These are phyloP conservation scores for Arabidopsis arenosa DNA, from an alignment of 345 rosid species.

Conservation along the genomic window DNA sequence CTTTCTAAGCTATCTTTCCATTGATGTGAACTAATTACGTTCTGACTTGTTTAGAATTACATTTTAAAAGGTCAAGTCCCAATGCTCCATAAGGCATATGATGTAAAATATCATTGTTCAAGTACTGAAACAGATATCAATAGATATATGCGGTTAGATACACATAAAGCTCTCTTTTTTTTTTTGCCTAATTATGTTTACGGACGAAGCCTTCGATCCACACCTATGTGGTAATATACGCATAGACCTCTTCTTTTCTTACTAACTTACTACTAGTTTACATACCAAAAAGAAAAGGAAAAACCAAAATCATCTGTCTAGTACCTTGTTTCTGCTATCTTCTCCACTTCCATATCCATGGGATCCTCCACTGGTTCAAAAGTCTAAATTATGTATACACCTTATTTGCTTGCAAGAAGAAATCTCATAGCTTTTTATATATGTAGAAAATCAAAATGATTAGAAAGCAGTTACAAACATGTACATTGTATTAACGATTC, in stretches of 20 bases:
- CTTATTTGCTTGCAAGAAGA: conserved; percentile 22
- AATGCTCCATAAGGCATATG: conserved; percentile 1
- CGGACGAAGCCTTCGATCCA: not conserved
- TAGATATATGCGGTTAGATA: conserved; percentile 7
- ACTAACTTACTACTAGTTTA: not conserved
- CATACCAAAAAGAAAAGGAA: not conserved
- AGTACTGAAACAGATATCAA: conserved; percentile 6
- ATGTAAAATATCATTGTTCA: conserved; percentile 1
- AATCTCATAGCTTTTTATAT: conserved; percentile 21
- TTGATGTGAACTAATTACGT: not conserved
- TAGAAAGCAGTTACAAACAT: conserved; percentile 36
- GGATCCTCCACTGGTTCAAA: conserved; percentile 19
- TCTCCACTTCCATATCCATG: conserved; percentile 38
- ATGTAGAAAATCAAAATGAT: conserved; percentile 17
- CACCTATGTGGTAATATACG: not conserved
- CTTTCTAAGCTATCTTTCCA: conserved; percentile 24
- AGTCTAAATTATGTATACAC: conserved; percentile 3
- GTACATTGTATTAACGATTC: conserved; percentile 32
- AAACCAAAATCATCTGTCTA: not conserved
- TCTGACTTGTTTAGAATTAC: not conserved
- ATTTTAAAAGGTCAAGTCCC: conserved; percentile 19
- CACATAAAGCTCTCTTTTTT: not conserved
- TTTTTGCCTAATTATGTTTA: not conserved
- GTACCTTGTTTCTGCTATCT: conserved; percentile 17
- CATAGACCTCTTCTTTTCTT: not conserved